Conservation (phyloP, 768 basidiomycete species). For the Tulasnella sp. region DNA sequence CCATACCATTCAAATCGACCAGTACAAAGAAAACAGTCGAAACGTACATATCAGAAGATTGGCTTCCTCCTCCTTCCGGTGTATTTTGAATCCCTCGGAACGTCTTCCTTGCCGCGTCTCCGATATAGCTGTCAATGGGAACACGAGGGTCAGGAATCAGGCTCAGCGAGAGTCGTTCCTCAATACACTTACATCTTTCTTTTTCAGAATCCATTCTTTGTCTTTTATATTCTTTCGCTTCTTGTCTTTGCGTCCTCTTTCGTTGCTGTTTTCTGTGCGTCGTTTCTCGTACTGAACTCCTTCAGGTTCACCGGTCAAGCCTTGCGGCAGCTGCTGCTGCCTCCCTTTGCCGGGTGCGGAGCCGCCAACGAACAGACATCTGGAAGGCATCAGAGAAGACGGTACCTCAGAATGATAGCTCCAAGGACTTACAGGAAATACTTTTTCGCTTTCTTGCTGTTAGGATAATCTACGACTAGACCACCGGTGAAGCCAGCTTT, state of each 20-base stretch:
- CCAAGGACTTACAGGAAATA: slow-evolving; percentile 62
- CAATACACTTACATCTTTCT: slow-evolving; percentile 77
- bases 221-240: slow-evolving; percentile 71
- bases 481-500: slow-evolving; percentile 97
- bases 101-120: slow-evolving; percentile 79
- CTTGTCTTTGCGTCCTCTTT: slow-evolving; percentile 57
- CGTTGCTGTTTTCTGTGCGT: slow-evolving; percentile 65
- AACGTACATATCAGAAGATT: slow-evolving; percentile 62
- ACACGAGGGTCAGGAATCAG: not conserved
- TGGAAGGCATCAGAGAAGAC: not conserved
- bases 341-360: slow-evolving; percentile 51
- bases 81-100: slow-evolving; percentile 84
- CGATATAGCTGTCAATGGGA: slow-evolving; percentile 65
- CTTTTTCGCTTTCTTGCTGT: slow-evolving; percentile 93
- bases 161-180: slow-evolving; percentile 34
- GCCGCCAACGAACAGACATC: slow-evolving; percentile 86
- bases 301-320: slow-evolving; percentile 65
- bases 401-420: not conserved
- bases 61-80: slow-evolving; percentile 88
- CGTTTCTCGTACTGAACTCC: slow-evolving; percentile 72
- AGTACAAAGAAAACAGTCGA: not conserved
- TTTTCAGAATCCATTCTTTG: slow-evolving; percentile 91
- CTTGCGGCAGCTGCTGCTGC: slow-evolving; percentile 65
- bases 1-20: not conserved
- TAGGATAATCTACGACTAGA: slow-evolving; percentile 94